A percentile compares a stretch with the other conserved stretches of the same genome.
phyloP scores from a whole-genome alignment of 176 grass and related monocot species.

The Ampelocalamus luodianensis region DNA sequence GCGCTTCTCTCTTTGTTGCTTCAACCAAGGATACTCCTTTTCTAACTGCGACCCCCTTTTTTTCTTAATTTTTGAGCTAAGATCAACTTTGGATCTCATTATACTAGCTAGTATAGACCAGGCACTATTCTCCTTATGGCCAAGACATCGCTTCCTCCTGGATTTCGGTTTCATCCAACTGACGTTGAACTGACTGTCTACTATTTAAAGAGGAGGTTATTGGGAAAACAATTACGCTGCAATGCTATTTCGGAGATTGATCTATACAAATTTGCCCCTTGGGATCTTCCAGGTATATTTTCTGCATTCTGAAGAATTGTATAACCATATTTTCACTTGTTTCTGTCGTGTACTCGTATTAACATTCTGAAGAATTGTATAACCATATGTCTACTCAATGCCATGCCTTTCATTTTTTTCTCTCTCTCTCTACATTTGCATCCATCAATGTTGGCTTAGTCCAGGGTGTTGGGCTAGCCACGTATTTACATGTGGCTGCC shows the following conservation, averaged over 20 bases:
- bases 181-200: conserved; percentile 73
- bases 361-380: neutral
- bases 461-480: conserved; percentile 1
- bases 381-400: neutral
- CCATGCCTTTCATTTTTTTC: neutral
- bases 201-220: conserved; percentile 84
- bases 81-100: conserved; percentile 34
- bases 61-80: conserved; percentile 31
- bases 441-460: neutral
- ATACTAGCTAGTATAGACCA: conserved; percentile 26
- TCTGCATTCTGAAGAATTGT: neutral
- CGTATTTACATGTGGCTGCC: neutral
- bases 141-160: conserved; percentile 68
- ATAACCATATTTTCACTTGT: neutral
- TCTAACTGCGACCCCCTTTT: neutral
- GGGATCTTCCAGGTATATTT: conserved; percentile 84
- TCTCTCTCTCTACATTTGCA: neutral
- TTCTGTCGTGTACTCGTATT: neutral
- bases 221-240: conserved; percentile 61
- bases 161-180: conserved; percentile 87
- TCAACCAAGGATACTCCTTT: conserved; percentile 4
- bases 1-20: neutral
- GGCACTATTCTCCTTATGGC: conserved; percentile 44
- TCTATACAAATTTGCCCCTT: conserved; percentile 87
- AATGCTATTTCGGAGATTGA: conserved; percentile 70